Base-by-base conservation (phyloP, 73 alveolate species). In the Durusdinium trenchii region DNA sequence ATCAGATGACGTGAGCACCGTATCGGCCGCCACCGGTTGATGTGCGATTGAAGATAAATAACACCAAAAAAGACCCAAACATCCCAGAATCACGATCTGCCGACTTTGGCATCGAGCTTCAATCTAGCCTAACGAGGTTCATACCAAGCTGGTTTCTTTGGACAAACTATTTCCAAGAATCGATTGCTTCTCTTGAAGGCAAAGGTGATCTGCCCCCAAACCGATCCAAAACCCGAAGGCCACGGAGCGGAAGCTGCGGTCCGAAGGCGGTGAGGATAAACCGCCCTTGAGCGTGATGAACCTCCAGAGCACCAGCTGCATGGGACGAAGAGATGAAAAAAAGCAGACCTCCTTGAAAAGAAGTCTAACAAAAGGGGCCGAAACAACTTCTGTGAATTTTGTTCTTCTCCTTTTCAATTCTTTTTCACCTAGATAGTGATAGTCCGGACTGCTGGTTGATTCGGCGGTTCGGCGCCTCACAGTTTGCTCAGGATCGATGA, bases 401-500 rank as follows among this genome's bases (percentile, higher is more conserved):
- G 35, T 23, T 73, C 26, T 2, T 2, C 36, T 36, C 23, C 12
- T 23, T 73, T 73, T 73, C 40, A 10, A 0, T 48, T 57, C 32
- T 23, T 57, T 57, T 57, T 57, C 69, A 57, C 23, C 32, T 57
- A 12, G 23, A 16, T 16, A 23, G 12, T 6, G 36, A 51, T 20
- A 36, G 40, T 40, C 9, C 32, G 57, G n/a, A 32, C 30, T 1
- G 36, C 84, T 0, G 51, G 1, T 10, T 73, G 84, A 73, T 2
- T 32, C 4, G 30, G n/a, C 18, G 30, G 30, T 23, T 60, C 0
- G 73, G 73, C 73, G 18, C 73, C 73, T 60, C 18, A 23, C 73
- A 60, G 73, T 60, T n/a, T 76, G 92, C 69, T 32, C 30, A 89
- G 96, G 96, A 89, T 89, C 69, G 96, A 89, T 45, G 96, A 89